Conservation (phyloP, 2,329 filamentous ascomycete genomes). For the Claviceps capensis region DNA sequence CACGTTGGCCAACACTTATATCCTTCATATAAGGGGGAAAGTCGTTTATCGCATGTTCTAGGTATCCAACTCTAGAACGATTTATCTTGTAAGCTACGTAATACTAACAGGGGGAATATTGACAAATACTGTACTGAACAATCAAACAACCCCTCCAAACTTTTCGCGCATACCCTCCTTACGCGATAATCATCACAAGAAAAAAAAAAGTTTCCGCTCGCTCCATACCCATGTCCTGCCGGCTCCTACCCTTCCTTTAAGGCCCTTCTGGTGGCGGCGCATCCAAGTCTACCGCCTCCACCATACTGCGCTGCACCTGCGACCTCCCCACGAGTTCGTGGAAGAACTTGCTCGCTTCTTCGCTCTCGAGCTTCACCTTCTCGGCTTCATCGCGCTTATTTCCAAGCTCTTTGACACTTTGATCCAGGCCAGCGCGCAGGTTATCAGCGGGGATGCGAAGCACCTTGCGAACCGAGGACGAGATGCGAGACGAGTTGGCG, state of each 20-base stretch:
- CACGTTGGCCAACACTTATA: no score
- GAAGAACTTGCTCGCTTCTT: conserved; percentile 84
- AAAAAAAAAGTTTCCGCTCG: no score
- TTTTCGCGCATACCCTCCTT: no score
- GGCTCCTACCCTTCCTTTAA: conserved; percentile 8
- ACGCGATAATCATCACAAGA: no score
- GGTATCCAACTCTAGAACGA: neutral
- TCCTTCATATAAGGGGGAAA: no score
- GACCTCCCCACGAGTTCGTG: conserved; percentile 63
- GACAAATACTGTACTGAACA: neutral
- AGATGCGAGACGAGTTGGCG: conserved; percentile 71
- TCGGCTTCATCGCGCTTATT: conserved; percentile 67
- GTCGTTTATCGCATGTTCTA: no score
- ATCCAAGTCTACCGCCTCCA: conserved; percentile 42
- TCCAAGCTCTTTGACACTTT: conserved; percentile 72
- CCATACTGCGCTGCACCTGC: conserved; percentile 33
- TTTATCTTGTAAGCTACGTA: neutral
- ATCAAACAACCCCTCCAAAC: no score
- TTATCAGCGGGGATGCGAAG: conserved; percentile 79
- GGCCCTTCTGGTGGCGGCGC: conserved; percentile 24
- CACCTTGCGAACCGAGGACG: conserved; percentile 74
- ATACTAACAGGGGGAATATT: neutral
- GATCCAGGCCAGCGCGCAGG: conserved; percentile 69
- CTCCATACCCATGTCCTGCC: no score
- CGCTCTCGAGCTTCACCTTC: conserved; percentile 71